A percentile compares a stretch with the other conserved stretches of the same genome.
Conservation (phyloP, 1,284 basidiomycete species). For the Dichomitus squalens region DNA sequence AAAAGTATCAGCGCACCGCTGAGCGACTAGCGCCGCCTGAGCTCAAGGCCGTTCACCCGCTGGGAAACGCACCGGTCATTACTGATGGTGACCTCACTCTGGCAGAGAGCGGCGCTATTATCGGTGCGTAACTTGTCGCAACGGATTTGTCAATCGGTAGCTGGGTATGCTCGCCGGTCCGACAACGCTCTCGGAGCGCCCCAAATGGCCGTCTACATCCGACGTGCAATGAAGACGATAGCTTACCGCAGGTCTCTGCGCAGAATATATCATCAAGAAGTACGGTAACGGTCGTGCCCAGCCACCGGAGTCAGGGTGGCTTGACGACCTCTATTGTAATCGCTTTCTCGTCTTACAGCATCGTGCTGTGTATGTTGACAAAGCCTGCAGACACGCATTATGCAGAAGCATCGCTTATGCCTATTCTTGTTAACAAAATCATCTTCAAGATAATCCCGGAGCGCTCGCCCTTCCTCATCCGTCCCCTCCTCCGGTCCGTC, state of each 20-base stretch:
- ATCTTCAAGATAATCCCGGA: constrained; percentile 34
- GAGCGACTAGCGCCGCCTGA: constrained; percentile 42
- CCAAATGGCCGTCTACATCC: not conserved
- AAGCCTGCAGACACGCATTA: constrained; percentile 36
- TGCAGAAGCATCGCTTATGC: constrained; percentile 44
- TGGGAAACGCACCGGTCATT: constrained; percentile 38
- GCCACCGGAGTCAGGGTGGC: constrained; percentile 38
- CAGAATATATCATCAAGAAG: constrained; percentile 42
- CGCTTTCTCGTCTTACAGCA: not conserved
- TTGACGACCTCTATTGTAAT: constrained; percentile 44
- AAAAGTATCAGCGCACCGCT: constrained; percentile 44
- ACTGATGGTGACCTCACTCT: constrained; percentile 36
- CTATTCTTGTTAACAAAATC: constrained; percentile 36
- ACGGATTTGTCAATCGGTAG: not conserved
- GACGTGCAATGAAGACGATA: not conserved
- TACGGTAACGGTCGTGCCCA: constrained; percentile 43
- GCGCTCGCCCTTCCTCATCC: constrained; percentile 34
- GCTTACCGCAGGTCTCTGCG: constrained; percentile 2
- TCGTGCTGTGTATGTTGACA: not conserved
- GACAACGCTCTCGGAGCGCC: not conserved
- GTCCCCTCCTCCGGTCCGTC: constrained; percentile 31
- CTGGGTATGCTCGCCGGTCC: not conserved
- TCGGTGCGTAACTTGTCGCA: constrained; percentile 27
- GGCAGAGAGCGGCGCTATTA: constrained; percentile 39
- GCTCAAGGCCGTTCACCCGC: constrained; percentile 33